These are phyloP conservation scores for Pyrus hybrid DNA, from an alignment of 331 rosid genomes.

Conservation along the genomic window DNA sequence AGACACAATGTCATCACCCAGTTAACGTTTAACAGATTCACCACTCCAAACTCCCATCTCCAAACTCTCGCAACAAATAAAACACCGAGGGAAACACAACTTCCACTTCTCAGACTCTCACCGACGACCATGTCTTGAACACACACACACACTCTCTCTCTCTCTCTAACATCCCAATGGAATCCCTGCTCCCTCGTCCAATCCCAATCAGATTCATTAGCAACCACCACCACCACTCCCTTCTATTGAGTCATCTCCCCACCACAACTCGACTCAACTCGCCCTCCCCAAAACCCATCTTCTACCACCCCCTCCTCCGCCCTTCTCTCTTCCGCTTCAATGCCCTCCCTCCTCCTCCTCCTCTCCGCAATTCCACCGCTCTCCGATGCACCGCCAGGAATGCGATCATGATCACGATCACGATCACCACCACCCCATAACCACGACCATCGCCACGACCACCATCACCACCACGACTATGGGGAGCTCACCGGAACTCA, in stretches of 20 bases:
- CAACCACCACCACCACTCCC: conserved; percentile 24
- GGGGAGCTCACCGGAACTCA: conserved; percentile 54
- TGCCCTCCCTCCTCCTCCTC: conserved; percentile 12
- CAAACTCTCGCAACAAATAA: background rate
- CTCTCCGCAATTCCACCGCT: conserved; percentile 9
- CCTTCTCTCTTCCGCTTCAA: conserved; percentile 14
- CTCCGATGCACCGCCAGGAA: conserved; percentile 35
- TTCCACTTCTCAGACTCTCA: background rate
- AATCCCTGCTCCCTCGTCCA: conserved; percentile 36
- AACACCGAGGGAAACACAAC: background rate
- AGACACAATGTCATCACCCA: conserved; percentile 14
- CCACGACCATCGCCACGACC: conserved; percentile 31
- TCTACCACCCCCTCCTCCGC: conserved; percentile 13
- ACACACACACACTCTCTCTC: background rate
- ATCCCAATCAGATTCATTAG: conserved; percentile 31
- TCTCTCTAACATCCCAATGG: conserved; percentile 33
- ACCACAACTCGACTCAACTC: conserved; percentile 21
- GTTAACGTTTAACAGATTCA: background rate
- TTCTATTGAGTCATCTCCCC: conserved; percentile 9
- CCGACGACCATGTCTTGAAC: background rate
- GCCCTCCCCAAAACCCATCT: conserved; percentile 26
- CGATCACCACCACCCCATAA: conserved; percentile 11
- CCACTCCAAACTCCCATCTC: background rate
- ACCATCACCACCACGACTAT: conserved; percentile 19
- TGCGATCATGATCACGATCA: background rate